These are phyloP conservation scores for Secale cereale DNA, from an alignment of 176 grass and related monocot species.

Conservation along the genomic window DNA sequence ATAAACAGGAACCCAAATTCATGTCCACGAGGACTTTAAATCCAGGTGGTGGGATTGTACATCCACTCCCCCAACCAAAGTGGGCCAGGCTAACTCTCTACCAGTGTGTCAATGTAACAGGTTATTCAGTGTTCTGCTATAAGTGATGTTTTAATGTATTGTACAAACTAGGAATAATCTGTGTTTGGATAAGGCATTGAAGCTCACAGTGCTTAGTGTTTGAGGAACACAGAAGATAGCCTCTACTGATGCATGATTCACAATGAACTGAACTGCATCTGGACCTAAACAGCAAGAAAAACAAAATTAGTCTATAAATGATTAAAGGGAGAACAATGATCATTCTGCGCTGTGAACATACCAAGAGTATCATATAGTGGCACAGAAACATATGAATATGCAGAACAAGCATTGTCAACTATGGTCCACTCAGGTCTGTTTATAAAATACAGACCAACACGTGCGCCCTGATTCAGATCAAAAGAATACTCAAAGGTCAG, in stretches of 20 bases:
- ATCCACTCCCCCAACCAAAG: background rate
- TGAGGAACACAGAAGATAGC: conserved; percentile 88
- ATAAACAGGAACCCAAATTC: background rate
- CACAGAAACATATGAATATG: conserved; percentile 82
- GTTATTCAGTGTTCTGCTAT: background rate
- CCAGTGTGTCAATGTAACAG: background rate
- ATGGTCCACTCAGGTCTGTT: conserved; percentile 90
- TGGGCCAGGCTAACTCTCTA: background rate
- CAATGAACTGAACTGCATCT: conserved; percentile 89
- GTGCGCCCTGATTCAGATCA: conserved; percentile 52
- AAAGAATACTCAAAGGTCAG: background rate
- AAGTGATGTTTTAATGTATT: background rate
- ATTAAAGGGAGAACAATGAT: background rate
- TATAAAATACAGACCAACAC: conserved; percentile 89
- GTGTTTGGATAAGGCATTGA: conserved; percentile 9
- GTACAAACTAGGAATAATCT: conserved; percentile 3
- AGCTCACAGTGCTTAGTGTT: conserved; percentile 75
- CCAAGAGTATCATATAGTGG: conserved; percentile 92
- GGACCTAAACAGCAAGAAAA: conserved; percentile 58
- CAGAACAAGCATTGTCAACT: conserved; percentile 90
- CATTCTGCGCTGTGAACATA: conserved; percentile 22
- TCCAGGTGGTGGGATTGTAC: background rate
- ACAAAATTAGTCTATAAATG: background rate
- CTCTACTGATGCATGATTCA: conserved; percentile 77
- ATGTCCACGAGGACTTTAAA: background rate